phyloP scores from a whole-genome alignment of 768 basidiomycete genomes.

The Boletus tomentosulus region DNA sequence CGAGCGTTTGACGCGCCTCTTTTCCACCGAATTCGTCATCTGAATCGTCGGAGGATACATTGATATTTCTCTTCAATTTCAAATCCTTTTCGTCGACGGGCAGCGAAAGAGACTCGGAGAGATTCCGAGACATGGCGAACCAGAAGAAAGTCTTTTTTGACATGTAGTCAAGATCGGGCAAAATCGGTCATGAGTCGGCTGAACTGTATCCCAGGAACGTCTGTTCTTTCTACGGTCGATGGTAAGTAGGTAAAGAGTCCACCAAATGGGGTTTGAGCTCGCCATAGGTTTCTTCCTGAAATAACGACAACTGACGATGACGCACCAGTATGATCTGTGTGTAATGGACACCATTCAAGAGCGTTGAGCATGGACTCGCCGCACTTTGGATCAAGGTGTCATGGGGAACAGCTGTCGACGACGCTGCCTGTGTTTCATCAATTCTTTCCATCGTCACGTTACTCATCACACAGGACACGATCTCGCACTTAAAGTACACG shows the following conservation, averaged over 20 bases:
- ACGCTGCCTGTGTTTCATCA: neutral
- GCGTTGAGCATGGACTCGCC: neutral
- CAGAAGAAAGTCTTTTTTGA: neutral
- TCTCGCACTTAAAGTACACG: too few relatives aligned
- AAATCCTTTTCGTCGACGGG: constrained; percentile 2
- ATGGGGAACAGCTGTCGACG: neutral
- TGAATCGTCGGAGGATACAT: neutral
- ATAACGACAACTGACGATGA: neutral
- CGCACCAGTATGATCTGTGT: too few relatives aligned
- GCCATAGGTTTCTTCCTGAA: neutral
- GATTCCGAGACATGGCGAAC: constrained; percentile 10
- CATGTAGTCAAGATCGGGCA: neutral
- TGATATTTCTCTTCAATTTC: neutral
- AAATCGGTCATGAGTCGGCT: neutral
- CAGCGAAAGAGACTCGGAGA: constrained; percentile 1
- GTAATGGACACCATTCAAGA: too few relatives aligned
- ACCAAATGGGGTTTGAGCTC: neutral
- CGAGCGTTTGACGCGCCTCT: constrained; percentile 44
- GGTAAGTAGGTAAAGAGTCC: neutral
- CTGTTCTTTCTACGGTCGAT: neutral
- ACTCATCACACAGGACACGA: too few relatives aligned
- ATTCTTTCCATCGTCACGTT: neutral
- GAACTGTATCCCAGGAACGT: neutral
- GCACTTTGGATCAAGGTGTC: neutral
- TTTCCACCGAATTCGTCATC: constrained; percentile 48